Base-by-base conservation (phyloP, 139 green algal genomes). In the Spirogloea muscicola region DNA sequence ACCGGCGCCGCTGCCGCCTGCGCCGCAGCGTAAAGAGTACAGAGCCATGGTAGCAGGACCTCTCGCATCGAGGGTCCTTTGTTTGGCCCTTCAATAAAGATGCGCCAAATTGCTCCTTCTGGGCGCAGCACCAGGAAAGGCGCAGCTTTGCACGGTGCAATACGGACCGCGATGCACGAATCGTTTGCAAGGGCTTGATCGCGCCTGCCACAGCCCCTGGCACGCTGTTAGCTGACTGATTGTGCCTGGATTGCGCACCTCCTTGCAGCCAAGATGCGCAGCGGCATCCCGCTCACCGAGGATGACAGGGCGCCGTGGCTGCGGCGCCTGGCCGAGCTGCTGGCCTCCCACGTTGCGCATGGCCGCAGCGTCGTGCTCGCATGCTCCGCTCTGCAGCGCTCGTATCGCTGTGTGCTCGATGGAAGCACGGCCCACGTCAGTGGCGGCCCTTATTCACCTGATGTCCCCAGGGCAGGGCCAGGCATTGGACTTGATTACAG, bases 261-360 rank as follows among this genome's bases (percentile, higher is more conserved):
- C 43, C 13, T 13, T 64, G 55, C 55, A 64, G 55, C 13, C 10
- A 9, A 27, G 31, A 64, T 64, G 55, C 9, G 55, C 29, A 64
- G 33, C 10, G 55, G 55, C 55, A 64, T 64, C 31, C 10, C 55
- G 55, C 31, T 64, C 10, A 64, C 55, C 29, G 55, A 64, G 10
- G 55, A 9, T 13, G 55, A 64, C 55, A 36, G 55, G 55, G 10
- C 10, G 27, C 55, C 55, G 9, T 64, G 55, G 55, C 55, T 64
- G 55, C 10, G 33, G 29, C 13, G 29, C 31, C 31, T 64, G 10
- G 31, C 29, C 55, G 27, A 10, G 10, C 55, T 64, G 13, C 31
- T 64, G 31, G 55, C 55, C 31, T 16, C 13, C 13, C 55, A 64
- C 55, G 10, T 64, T 10, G 55, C 55, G 31, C 29, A 13, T 10